Conservation (phyloP, 805 yeast genomes). For the Ogataea wickerhamii region DNA sequence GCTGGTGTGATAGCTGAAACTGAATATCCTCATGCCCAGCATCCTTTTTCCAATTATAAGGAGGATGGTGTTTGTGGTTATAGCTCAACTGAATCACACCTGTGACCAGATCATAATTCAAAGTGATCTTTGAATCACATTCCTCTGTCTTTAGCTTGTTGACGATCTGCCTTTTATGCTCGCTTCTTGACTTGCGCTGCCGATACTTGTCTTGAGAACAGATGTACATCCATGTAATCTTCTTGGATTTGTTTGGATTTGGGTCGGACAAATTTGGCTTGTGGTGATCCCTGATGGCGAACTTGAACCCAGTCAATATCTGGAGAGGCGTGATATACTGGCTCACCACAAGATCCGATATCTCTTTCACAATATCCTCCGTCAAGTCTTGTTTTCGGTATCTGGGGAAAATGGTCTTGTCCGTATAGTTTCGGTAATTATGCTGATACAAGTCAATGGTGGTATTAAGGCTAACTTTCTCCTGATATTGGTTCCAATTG, state of each 20-base stretch:
- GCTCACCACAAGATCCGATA: conserved; percentile 35
- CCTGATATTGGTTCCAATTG: conserved; percentile 33
- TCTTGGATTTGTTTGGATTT: conserved; percentile 38
- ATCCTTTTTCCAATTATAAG: conserved; percentile 33
- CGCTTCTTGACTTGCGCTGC: conserved; percentile 41
- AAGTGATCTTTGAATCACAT: conserved; percentile 38
- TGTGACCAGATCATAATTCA: conserved; percentile 37
- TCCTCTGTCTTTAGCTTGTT: conserved; percentile 40
- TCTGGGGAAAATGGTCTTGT: conserved; percentile 32
- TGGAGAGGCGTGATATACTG: conserved; percentile 40
- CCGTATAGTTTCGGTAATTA: conserved; percentile 33
- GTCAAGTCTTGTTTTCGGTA: conserved; percentile 32
- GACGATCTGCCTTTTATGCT: conserved; percentile 34
- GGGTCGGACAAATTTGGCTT: conserved; percentile 30
- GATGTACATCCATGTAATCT: conserved; percentile 41
- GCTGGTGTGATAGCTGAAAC: conserved; percentile 16
- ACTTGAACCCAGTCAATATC: conserved; percentile 38
- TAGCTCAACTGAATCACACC: conserved; percentile 36
- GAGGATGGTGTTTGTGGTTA: conserved; percentile 40
- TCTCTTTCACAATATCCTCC: conserved; percentile 30
- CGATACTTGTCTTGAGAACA: conserved; percentile 43
- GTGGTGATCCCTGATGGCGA: conserved; percentile 44
- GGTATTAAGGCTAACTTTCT: conserved; percentile 34
- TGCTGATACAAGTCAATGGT: conserved; percentile 35
- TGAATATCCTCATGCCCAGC: conserved; percentile 15